Evolutionary conservation across 352 stramenopile genomes (phyloP).

Genomic region (Pythium scleroteichum): DNA sequence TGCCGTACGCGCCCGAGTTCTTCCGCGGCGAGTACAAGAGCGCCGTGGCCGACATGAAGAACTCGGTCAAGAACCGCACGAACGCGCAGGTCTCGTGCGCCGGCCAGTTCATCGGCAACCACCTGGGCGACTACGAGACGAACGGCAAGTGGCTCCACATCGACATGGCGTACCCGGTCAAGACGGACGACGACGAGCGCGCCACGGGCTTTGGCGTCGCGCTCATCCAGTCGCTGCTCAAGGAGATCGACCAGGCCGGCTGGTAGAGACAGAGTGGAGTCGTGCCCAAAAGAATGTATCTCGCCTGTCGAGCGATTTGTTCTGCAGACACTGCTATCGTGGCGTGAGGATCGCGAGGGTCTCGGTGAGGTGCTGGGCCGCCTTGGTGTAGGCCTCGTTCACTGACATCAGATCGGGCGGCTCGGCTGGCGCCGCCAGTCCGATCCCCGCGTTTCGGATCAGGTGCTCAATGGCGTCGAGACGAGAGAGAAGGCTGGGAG

Average conservation of each 20-base stretch:
- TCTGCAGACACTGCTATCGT: neutral
- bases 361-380: constrained; percentile 15
- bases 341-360: constrained; percentile 1
- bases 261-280: constrained; percentile 35
- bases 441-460: constrained; percentile 6
- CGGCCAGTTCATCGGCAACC: constrained; percentile 95
- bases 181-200: constrained; percentile 69
- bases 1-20: constrained; percentile 94
- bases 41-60: constrained; percentile 97
- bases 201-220: constrained; percentile 94
- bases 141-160: constrained; percentile 93
- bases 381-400: constrained; percentile 12
- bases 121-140: constrained; percentile 87
- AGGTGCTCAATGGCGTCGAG: constrained; percentile 2
- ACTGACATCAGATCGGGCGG: neutral
- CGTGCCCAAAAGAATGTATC: neutral
- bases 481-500: neutral
- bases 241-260: constrained; percentile 50
- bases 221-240: constrained; percentile 76
- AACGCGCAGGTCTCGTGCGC: constrained; percentile 94
- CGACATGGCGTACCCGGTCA: constrained; percentile 93
- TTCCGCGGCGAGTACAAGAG: constrained; percentile 92
- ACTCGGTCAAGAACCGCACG: constrained; percentile 92
- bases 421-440: neutral
- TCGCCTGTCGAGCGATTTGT: neutral